Evolutionary conservation across 345 rosid species (phyloP), one percentile per base, ranked within the genome.

Genomic region (Gynandropsis gynandra): DNA sequence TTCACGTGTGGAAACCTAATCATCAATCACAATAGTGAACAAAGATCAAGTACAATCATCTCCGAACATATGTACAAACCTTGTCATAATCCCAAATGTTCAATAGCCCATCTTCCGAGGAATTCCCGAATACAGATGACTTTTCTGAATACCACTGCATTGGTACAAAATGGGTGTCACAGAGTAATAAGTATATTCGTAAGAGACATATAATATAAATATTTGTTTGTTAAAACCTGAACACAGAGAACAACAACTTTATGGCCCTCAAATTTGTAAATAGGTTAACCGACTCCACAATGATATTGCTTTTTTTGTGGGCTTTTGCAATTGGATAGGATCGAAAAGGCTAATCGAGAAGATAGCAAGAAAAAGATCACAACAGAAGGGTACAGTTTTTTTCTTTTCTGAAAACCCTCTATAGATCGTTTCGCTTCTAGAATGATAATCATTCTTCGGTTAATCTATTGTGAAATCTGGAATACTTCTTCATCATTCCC

Each of bases 81-180:
- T 66, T 83, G 16, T 89, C 94, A 69, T 76, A 81, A 60, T 89
- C 95, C 95, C 97, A 89, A 47, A 89, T 78, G 72, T 89, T 89
- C 20, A 89, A 62, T 74, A 89, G 80, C 41, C 97, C 95, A 66
- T 89, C 97, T 61, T 89, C 97, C 5, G 95, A 95, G 17, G 93
- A 86, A 70, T 94, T 89, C 58, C 97, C 97, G 65, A 89, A 89
- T 10, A 89, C 95, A 12, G 97, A 83, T 52, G 88, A 39, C 59
- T 76, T 86, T 64, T 86, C 88, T 16, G 95, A 95, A 65, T 76
- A 86, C 95, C 94, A 89, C 94, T 89, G 11, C n/a, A 58, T 42
- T 68, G 47, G 41, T 51, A 56, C 54, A 11, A 14, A 48, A 35
- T 0, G n/a, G n/a, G 38, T 20, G 19, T 59, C 36, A 61, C 4